These are phyloP conservation scores for Candida suzukii DNA, from an alignment of 805 yeast genomes.

Conservation along the genomic window DNA sequence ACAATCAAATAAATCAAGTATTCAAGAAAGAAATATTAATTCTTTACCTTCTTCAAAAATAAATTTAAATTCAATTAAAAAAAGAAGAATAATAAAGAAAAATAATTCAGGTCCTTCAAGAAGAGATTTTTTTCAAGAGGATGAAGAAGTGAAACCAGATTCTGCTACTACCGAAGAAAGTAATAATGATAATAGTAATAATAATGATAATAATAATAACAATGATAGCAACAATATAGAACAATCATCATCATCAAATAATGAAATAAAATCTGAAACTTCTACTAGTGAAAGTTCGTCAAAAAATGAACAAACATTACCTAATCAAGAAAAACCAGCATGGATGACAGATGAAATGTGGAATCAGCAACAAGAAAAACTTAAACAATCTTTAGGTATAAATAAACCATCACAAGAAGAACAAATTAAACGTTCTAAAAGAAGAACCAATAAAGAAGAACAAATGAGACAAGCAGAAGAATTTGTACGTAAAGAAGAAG, in stretches of 20 bases:
- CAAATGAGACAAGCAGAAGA: constrained; percentile 15
- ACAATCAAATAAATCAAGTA: background rate
- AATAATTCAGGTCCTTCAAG: constrained; percentile 5
- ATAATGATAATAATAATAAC: too few relatives aligned
- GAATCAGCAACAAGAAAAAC: constrained; percentile 13
- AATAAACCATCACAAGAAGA: background rate
- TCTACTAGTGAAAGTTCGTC: too few relatives aligned
- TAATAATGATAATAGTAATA: background rate
- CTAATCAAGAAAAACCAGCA: constrained; percentile 22
- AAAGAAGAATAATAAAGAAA: constrained; percentile 14
- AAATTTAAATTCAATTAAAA: constrained; percentile 3
- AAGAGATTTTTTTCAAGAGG: constrained; percentile 3
- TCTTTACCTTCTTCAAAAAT: background rate
- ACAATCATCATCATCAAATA: too few relatives aligned
- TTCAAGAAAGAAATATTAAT: background rate
- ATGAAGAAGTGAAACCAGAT: background rate
- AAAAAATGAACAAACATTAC: too few relatives aligned
- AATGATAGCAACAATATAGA: too few relatives aligned
- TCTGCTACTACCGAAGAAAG: background rate
- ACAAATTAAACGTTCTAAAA: constrained; percentile 22
- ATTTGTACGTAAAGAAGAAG: constrained; percentile 23
- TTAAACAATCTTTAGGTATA: constrained; percentile 2
- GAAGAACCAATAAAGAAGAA: constrained; percentile 15
- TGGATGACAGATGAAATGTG: constrained; percentile 28
- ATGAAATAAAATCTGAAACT: background rate